Evolutionary conservation across 192 early-diverging fungal species (phyloP), one percentile per base, ranked within the genome.

Genomic region (Coemansia sp.): DNA sequence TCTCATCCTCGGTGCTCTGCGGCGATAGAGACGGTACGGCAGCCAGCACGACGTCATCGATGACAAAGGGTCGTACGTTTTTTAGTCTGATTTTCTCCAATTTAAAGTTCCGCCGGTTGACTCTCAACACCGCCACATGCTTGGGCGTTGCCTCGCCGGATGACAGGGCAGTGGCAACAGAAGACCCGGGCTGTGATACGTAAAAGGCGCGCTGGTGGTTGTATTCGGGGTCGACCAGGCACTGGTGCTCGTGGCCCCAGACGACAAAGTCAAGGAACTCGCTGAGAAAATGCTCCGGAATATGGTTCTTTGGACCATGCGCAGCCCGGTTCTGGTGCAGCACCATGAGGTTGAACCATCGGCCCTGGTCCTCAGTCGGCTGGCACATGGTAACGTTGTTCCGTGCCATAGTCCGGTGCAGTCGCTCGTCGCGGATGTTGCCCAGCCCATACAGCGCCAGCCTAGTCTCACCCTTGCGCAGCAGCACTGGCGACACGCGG

Each of bases 171-270:
- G 97, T 98, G 4, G 95, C 95, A 3, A 98, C 89, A 2, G 94
- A 95, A 1, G 94, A 95, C 0, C 97, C 97, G 0, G 97, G 97
- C 65, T 98, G 97, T 8, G 91, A 91, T 13, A 98, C 89, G 47
- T 90, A 87, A 66, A 95, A 95, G 8, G 83, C 81, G 60, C 84
- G 76, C 22, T 87, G 79, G 15, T 86, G 82, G 74, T 89, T 92
- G 67, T 86, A 79, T 53, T 87, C 87, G 1, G 93, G 92, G 44
- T 94, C 90, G 15, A 97, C 90, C 47, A 85, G 78, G 73, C 95
- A 98, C 71, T 98, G 95, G 80, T 98, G 97, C 83, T 98, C 97
- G 72, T 98, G 97, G 6, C 97, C 97, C 97, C 97, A 98, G 3
- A 98, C 62, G 12, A 97, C 84, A 18, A 98, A 69, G 61, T 98